Evolutionary conservation across 2,329 filamentous ascomycete species (phyloP).

Genomic region (Aspergillus sp.): DNA sequence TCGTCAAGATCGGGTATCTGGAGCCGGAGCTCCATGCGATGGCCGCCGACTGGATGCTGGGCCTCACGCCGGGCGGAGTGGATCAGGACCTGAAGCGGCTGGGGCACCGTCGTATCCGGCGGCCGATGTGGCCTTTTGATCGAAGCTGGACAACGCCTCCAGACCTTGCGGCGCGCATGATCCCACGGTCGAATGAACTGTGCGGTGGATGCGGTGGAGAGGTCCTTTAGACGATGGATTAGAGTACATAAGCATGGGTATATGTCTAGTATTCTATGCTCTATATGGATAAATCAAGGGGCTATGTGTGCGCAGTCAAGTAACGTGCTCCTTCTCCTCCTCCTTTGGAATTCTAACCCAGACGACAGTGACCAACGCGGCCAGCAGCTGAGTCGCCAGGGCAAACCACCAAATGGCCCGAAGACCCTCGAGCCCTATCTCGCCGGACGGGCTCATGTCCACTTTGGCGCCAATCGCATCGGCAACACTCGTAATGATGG

Average conservation of each 20-base stretch:
- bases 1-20: constrained; percentile 49
- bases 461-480: constrained; percentile 30
- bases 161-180: constrained; percentile 27
- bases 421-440: constrained; percentile 25
- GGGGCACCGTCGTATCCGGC: constrained; percentile 39
- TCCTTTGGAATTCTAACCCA: constrained; percentile 37
- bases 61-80: constrained; percentile 45
- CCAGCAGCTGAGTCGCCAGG: constrained; percentile 25
- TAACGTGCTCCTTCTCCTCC: constrained; percentile 27
- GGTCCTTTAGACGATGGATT: too few relatives aligned
- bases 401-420: constrained; percentile 36
- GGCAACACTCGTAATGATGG: constrained; percentile 29
- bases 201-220: too few relatives aligned
- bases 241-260: too few relatives aligned
- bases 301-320: constrained; percentile 5
- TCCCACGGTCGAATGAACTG: constrained; percentile 24
- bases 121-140: constrained; percentile 45
- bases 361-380: constrained; percentile 25
- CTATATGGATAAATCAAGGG: too few relatives aligned
- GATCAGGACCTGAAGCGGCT: constrained; percentile 44
- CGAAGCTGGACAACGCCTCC: constrained; percentile 23
- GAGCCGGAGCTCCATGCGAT: constrained; percentile 48
- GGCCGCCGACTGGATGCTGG: constrained; percentile 47
- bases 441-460: constrained; percentile 11
- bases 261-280: too few relatives aligned